Evolutionary conservation across 495 filamentous ascomycete genomes (phyloP), one percentile per base, ranked within the genome.

Genomic region (Immersiella caudata): DNA sequence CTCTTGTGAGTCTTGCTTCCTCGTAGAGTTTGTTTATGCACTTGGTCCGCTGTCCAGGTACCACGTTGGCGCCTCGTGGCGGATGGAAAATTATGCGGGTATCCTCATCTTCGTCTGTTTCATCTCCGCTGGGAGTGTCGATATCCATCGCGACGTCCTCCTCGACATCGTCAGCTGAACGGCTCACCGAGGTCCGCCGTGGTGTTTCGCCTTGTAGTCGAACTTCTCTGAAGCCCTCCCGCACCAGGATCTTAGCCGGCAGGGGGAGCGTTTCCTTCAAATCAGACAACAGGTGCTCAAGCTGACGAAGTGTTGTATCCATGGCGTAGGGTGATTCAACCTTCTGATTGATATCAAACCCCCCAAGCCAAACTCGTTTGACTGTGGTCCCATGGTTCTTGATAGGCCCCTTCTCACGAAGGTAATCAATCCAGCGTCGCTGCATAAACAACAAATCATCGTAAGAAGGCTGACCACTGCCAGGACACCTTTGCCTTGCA

Each of bases 61-160:
- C 8, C 21, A 69, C 33, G 18, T 63, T 65, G n/a, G 33, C 71
- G 16, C 72, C 73, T 6, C 74, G 67, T 0, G 79, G 79, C 16
- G 82, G 79, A 35, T 84, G 80, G 69, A 80, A 83, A 52, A 84
- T 79, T 26, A 76, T 77, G 56, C 79, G 75, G 14, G 67, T 58
- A 7, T 74, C 51, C 20, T 76, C 79, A 21, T 70, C 65, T 2
- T 75, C 67, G 14, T 60, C 62, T 6, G 40, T 36, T 0, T 69
- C 62, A 0, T 52, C 21, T 26, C 36, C 25, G 1, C 46, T 60
- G 20, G 40, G 26, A 1, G 9, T 20, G 46, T 71, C 68, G 12
- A 73, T 29, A 26, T 73, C 70, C 72, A 76, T 76, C 26, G 57
- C 9, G 2, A 51, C 35, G 26, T 58, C 56, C 29, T 63, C 67